Evolutionary conservation across 2,329 filamentous ascomycete species (phyloP).

Genomic region (Verticillium alfalfae): DNA sequence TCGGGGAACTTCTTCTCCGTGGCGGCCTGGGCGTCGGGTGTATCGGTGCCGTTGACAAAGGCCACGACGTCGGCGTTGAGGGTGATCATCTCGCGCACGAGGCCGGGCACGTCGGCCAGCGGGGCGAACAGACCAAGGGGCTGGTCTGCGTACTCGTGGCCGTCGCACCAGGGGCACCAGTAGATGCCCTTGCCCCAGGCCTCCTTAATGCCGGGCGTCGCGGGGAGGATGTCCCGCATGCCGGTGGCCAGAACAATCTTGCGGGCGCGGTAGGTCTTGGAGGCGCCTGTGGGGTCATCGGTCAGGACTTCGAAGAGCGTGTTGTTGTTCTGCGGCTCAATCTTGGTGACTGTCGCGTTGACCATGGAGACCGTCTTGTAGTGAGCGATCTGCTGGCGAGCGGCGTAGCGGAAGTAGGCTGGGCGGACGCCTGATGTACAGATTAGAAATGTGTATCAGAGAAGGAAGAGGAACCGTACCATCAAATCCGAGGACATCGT

Average conservation of each 20-base stretch:
- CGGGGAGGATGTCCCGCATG: constrained; percentile 47
- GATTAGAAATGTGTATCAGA: background rate
- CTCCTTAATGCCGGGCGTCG: constrained; percentile 46
- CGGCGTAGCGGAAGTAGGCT: constrained; percentile 46
- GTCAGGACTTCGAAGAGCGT: background rate
- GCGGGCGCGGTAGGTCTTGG: constrained; percentile 34
- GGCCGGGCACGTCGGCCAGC: constrained; percentile 31
- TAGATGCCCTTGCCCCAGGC: constrained; percentile 55
- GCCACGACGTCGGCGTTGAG: constrained; percentile 50
- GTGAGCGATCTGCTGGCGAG: constrained; percentile 44
- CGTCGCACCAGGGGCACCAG: constrained; percentile 63
- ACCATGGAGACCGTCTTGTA: constrained; percentile 43
- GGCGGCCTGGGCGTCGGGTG: constrained; percentile 28
- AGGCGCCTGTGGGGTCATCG: background rate
- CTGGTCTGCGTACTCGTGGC: constrained; percentile 55
- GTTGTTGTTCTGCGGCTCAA: constrained; percentile 36
- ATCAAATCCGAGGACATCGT: constrained; percentile 56
- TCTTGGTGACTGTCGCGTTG: constrained; percentile 40
- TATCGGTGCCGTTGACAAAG: constrained; percentile 56
- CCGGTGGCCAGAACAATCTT: constrained; percentile 56
- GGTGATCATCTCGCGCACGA: constrained; percentile 46
- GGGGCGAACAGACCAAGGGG: constrained; percentile 46
- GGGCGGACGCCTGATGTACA: constrained; percentile 41
- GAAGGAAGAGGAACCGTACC: constrained; percentile 29
- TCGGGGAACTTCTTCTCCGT: constrained; percentile 33